Evolutionary conservation across 2,329 filamentous ascomycete species (phyloP).

Genomic region (Rutstroemia sydowiana): DNA sequence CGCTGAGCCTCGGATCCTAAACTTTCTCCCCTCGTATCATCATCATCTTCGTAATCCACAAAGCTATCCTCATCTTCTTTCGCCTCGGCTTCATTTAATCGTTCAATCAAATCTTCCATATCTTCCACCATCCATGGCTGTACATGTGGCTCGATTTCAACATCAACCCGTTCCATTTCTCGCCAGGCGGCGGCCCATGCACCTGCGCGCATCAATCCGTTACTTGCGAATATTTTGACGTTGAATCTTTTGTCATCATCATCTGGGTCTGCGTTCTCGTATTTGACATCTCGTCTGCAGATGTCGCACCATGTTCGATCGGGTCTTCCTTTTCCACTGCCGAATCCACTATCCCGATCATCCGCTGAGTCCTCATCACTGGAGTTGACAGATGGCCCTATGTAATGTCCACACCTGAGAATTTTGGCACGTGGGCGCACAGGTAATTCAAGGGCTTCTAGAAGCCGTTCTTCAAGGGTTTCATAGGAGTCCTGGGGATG

Average conservation of each 20-base stretch:
- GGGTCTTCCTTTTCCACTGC: not conserved
- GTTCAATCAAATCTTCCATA: slow-evolving; percentile 45
- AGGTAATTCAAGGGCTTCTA: slow-evolving; percentile 68
- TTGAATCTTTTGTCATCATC: slow-evolving; percentile 47
- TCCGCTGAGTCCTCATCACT: slow-evolving; percentile 26
- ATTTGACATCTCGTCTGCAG: slow-evolving; percentile 26
- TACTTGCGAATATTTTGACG: slow-evolving; percentile 88
- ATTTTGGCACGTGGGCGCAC: slow-evolving; percentile 58
- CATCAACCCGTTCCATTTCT: slow-evolving; percentile 98
- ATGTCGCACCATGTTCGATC: slow-evolving; percentile 29
- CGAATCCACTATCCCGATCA: slow-evolving; percentile 10
- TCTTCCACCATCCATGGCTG: slow-evolving; percentile 50
- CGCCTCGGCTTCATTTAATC: slow-evolving; percentile 4
- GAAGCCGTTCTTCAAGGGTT: slow-evolving; percentile 66
- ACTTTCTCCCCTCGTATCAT: slow-evolving; percentile 8
- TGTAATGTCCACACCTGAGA: slow-evolving; percentile 69
- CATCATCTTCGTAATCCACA: slow-evolving; percentile 20
- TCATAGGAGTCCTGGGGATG: slow-evolving; percentile 78
- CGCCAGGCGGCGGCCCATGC: slow-evolving; percentile 93
- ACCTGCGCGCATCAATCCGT: slow-evolving; percentile 84
- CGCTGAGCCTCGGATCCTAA: slow-evolving; percentile 7
- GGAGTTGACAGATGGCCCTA: slow-evolving; percentile 41
- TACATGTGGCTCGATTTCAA: slow-evolving; percentile 75
- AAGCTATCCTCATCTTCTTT: slow-evolving; percentile 18
- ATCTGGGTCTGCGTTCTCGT: slow-evolving; percentile 21